A percentile compares a stretch with the other conserved stretches of the same genome.
phyloP scores from a whole-genome alignment of 306 rosid species.

The Begonia peltatifolia region DNA sequence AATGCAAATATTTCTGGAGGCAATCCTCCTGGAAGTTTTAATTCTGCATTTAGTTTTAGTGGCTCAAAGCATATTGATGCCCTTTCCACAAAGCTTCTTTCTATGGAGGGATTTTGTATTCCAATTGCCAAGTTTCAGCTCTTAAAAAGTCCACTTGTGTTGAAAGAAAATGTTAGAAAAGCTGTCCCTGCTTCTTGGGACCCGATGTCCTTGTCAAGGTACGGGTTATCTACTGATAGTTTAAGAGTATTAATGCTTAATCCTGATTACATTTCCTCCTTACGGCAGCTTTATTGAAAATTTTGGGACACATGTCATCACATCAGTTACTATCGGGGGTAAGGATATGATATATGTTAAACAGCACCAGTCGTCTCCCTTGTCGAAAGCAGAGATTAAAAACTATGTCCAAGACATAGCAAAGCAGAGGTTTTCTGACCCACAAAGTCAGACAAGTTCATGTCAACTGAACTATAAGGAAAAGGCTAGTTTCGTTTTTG shows the following conservation, averaged over 20 bases:
- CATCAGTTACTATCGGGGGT: conserved; percentile 80
- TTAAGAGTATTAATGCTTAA: conserved; percentile 7
- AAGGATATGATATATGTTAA: conserved; percentile 74
- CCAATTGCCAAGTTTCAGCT: conserved; percentile 75
- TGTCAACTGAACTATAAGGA: conserved; percentile 54
- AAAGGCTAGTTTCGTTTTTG: conserved; percentile 49
- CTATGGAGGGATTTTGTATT: conserved; percentile 56
- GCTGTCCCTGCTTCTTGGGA: conserved; percentile 66
- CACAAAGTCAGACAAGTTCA: conserved; percentile 35
- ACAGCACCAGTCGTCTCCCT: conserved; percentile 64
- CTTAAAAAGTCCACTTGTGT: conserved; percentile 23
- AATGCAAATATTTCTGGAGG: conserved; percentile 48
- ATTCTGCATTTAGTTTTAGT: conserved; percentile 76
- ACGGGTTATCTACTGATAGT: conserved; percentile 12
- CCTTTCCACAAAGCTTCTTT: conserved; percentile 51
- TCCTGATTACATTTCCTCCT: conserved; percentile 6
- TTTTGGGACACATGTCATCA: conserved; percentile 77
- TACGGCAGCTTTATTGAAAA: conserved; percentile 66
- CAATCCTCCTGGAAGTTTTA: conserved; percentile 73
- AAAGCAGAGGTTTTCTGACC: conserved; percentile 59
- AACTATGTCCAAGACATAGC: conserved; percentile 63
- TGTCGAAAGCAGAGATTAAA: conserved; percentile 63
- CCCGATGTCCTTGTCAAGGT: conserved; percentile 68
- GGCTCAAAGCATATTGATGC: conserved; percentile 64
- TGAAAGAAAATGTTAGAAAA: conserved; percentile 51